These are phyloP conservation scores for Protea cynaroides DNA, from an alignment of 164 flowering plant genomes.

Conservation along the genomic window DNA sequence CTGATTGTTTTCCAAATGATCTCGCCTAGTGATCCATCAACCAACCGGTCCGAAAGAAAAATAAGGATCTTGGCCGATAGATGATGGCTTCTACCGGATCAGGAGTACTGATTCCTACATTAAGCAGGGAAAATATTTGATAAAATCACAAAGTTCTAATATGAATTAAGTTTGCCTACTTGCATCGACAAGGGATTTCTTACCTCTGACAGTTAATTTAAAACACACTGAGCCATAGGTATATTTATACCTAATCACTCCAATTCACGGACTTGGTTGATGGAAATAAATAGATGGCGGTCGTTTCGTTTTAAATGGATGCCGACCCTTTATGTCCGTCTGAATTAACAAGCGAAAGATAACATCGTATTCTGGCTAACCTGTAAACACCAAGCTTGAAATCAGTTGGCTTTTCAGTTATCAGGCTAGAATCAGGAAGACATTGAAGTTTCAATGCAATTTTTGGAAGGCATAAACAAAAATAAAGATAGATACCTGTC, in stretches of 20 bases:
- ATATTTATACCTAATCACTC: neutral
- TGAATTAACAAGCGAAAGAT: neutral
- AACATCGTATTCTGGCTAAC: too few species aligned
- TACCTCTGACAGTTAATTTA: neutral
- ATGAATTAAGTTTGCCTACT: conserved; percentile 1
- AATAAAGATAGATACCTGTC: neutral
- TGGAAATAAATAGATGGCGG: conserved; percentile 25
- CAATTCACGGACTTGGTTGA: conserved; percentile 32
- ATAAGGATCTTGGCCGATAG: too few species aligned
- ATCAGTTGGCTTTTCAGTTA: neutral
- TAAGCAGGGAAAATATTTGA: too few species aligned
- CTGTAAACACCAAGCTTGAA: neutral
- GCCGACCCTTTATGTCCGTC: neutral
- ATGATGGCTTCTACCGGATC: neutral
- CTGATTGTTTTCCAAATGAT: too few species aligned
- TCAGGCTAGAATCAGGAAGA: neutral
- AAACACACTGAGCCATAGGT: neutral
- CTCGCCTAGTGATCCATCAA: too few species aligned
- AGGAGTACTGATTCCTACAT: too few species aligned
- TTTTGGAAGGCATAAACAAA: neutral
- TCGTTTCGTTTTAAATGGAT: neutral
- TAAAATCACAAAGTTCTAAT: neutral
- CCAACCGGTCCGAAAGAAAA: neutral
- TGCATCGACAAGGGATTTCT: conserved; percentile 1
- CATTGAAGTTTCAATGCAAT: neutral